Base-by-base conservation (phyloP, 352 stramenopile genomes). In the Pythium guiyangense region DNA sequence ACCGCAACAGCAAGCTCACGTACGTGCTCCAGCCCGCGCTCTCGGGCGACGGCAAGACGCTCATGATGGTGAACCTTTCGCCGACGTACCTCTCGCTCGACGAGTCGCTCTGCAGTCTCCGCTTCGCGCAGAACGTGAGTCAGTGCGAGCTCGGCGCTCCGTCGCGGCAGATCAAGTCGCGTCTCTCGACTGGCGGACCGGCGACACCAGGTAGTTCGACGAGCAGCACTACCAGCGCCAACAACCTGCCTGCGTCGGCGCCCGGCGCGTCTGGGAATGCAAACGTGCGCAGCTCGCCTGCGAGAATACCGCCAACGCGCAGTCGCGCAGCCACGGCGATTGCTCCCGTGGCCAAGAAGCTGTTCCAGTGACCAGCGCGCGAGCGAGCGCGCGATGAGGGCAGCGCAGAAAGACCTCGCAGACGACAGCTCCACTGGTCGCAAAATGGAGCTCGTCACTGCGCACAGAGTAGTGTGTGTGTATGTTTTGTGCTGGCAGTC, bases 61-160 rank as follows among this genome's bases (percentile, higher is more conserved):
- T 99, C 42, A 99, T 99, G 97, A 98, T 99, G 84, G 97, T 99
- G 43, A 99, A 99, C 69, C 71, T 99, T 26, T 98, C 93, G 64
- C 97, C 98, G 4, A 99, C 96, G 20, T 81, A 90, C 29, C 76
- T 85, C 46, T 98, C 95, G 56, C 77, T 97, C 37, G 86, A 97
- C 63, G 98, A 99, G 75, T 98, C 94, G 65, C 69, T 99, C 6
- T 99, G 97, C 75, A 99, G 95, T 57, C 85, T 99, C 31, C 85
- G 97, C 48, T 99, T 99, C 72, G 98, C 97, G 9, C 74, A 93
- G 42, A 92, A 97, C 64, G 96, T 99, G 49, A 99, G 98, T 68
- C 84, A 98, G 72, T 98, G 98, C 35, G 96, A 99, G 66, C 75
- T 99, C 10, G 97, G 96, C 35, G 92, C 95, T 20, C 94, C 97